Base-by-base conservation (phyloP, 345 rosid genomes). In the Salix udensis region DNA sequence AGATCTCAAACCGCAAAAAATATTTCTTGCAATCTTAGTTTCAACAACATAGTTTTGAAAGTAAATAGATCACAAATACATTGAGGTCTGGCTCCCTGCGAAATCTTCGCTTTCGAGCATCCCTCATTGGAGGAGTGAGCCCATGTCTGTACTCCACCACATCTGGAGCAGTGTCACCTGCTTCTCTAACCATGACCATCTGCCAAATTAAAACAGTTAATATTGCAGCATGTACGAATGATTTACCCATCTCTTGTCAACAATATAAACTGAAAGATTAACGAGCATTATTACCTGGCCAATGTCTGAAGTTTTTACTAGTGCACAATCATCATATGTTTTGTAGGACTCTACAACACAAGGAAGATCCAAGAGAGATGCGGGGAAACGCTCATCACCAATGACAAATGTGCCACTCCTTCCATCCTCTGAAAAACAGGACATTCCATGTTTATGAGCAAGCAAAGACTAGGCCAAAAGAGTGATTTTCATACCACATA, bases 181-280 rank as follows among this genome's bases (percentile, higher is more conserved):
- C 84, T 64, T 92, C 99, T 82, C 98, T 91, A 79, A 96, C 97
- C 98, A 96, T 82, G 77, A 96, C 88, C 97, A 96, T 94, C 99
- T 96, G 83, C 30, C 61, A 50, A 39, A 75, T 68, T 31, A 31
- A 52, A 70, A 71, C 19, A 79, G 34, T 53, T 74, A 75, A 46
- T 34, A 65, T 65, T 12, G 74, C 62, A 21, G 14, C 67, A 46
- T 36, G 65, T 26, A 24, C 31, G 39, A 52, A 44, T 50, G 65
- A 74, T 36, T 23, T 39, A 61, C 14, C 31, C 62, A 34, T 61
- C 67, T 21, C 14, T n/a, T 10, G 13, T 10, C 13, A 21, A 68
- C 18, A 4, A 30, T 48, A 72, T 28, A 26, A 77, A 70, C 11
- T 9, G 26, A 34, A 65, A 58, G 71, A 6, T 28, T 58, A 26